Evolutionary conservation across 345 rosid species (phyloP), one percentile per base, ranked within the genome.

Genomic region (Syzygium aromaticum): DNA sequence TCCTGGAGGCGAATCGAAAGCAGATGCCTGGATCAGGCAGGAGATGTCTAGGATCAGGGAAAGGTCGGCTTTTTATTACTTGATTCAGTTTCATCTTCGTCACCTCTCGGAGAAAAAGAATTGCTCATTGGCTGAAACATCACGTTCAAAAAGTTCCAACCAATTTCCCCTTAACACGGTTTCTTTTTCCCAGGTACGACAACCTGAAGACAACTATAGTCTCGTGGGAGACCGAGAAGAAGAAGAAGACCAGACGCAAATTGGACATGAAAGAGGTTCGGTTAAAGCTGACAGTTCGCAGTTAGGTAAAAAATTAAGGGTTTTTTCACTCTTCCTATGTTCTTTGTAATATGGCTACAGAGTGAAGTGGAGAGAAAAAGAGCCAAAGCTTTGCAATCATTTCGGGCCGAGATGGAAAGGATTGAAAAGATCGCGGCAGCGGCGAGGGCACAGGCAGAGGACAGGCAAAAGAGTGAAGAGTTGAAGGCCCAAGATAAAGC

Each of bases 401-500:
- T 86, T 73, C 89, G 22, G 33, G 88, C 85, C 3, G 93, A 94
- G 33, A 90, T 92, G 87, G 94, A 91, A 54, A 77, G 90, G 43
- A 91, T 94, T 49, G 90, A 86, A 40, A 87, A 89, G 88, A 91
- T 95, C 21, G 91, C 88, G 82, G 94, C 77, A 51, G 93, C 86
- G 80, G 97, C 98, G 86, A 94, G 90, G 89, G 92, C 90, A 73
- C 89, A 92, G 90, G 95, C 95, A 59, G 89, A 86, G 86, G 91
- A 94, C 86, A 95, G 90, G 86, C 89, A 87, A 57, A 86, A 87
- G 85, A 93, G 91, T 3, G 93, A 94, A 85, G 98, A 93, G 92
- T 46, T 88, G 19, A 92, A 93, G 91, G 94, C 90, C 80, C 93
- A 90, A 91, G 92, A 90, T 86, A 96, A 97, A 89, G 98, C 97